Conservation (phyloP, 2,329 filamentous ascomycete species). For the Penicillium brevicompactum region DNA sequence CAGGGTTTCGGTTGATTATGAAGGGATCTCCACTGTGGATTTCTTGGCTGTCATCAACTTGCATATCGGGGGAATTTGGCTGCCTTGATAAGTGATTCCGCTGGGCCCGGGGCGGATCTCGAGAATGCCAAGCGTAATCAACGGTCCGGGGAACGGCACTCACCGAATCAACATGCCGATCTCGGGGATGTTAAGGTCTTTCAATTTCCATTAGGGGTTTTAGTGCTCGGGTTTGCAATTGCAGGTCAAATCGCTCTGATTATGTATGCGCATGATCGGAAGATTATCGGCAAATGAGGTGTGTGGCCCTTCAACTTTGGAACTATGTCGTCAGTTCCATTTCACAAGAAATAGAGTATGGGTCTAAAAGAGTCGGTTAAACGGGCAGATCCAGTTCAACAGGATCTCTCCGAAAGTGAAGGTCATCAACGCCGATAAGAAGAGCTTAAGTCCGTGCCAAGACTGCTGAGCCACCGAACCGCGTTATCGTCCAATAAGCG, state of each 20-base stretch:
- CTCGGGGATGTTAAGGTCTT: background rate
- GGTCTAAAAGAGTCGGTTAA: too few species aligned
- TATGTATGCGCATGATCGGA: too few species aligned
- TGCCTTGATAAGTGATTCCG: background rate
- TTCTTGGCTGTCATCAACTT: constrained; percentile 1
- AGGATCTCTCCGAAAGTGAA: too few species aligned
- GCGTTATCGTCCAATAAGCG: constrained; percentile 6
- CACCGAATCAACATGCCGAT: background rate
- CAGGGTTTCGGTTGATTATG: background rate
- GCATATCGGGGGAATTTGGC: constrained; percentile 1
- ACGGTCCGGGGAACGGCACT: background rate
- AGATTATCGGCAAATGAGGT: too few species aligned
- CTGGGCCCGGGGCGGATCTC: background rate
- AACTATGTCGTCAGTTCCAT: too few species aligned
- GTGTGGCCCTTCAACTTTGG: too few species aligned
- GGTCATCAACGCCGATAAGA: background rate
- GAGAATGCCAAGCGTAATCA: background rate
- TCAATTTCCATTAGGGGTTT: too few species aligned
- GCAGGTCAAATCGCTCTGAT: too few species aligned
- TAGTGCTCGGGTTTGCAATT: too few species aligned
- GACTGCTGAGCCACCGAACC: constrained; percentile 2
- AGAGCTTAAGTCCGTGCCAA: constrained; percentile 8
- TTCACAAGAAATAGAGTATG: too few species aligned
- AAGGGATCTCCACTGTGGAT: background rate
- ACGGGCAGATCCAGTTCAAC: too few species aligned